Evolutionary conservation across 2,329 filamentous ascomycete species (phyloP).

Genomic region (Domatiomyces catenatus): DNA sequence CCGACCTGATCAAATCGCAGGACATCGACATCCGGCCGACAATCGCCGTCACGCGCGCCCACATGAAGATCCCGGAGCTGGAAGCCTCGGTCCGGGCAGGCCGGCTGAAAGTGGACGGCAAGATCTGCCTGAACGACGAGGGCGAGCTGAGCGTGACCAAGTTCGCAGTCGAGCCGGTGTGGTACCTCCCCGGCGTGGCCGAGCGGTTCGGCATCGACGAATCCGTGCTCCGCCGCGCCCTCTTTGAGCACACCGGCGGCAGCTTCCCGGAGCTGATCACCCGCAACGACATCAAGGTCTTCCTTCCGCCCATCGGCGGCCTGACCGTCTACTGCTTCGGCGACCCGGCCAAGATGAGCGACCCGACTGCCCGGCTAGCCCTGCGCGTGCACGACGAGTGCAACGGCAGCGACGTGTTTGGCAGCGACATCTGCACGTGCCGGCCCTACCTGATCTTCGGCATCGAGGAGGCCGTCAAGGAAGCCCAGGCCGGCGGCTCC

Average conservation of each 20-base stretch:
- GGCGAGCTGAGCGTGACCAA: slow-evolving; percentile 92
- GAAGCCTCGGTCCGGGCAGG: slow-evolving; percentile 73
- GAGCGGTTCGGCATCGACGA: slow-evolving; percentile 92
- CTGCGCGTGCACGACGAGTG: slow-evolving; percentile 79
- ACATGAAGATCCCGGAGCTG: slow-evolving; percentile 93
- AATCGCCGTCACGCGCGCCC: slow-evolving; percentile 79
- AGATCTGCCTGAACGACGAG: slow-evolving; percentile 69
- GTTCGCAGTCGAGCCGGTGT: slow-evolving; percentile 87
- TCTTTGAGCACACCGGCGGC: slow-evolving; percentile 92
- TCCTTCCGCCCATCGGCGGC: slow-evolving; percentile 87
- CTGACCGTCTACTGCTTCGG: slow-evolving; percentile 96
- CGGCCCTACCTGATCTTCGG: slow-evolving; percentile 86
- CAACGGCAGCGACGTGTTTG: slow-evolving; percentile 94
- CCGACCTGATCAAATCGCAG: slow-evolving; percentile 60
- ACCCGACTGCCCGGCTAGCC: slow-evolving; percentile 64
- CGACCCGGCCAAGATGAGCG: slow-evolving; percentile 83
- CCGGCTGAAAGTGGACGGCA: slow-evolving; percentile 64
- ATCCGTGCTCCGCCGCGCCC: slow-evolving; percentile 63
- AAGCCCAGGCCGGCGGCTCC: slow-evolving; percentile 84
- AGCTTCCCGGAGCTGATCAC: slow-evolving; percentile 96
- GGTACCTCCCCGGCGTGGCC: slow-evolving; percentile 76
- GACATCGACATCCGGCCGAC: slow-evolving; percentile 77
- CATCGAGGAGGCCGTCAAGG: slow-evolving; percentile 92
- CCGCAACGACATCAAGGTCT: slow-evolving; percentile 83
- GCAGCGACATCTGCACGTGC: slow-evolving; percentile 94